Base-by-base conservation (phyloP, 257 asterid species). In the Hygrophila difformis region DNA sequence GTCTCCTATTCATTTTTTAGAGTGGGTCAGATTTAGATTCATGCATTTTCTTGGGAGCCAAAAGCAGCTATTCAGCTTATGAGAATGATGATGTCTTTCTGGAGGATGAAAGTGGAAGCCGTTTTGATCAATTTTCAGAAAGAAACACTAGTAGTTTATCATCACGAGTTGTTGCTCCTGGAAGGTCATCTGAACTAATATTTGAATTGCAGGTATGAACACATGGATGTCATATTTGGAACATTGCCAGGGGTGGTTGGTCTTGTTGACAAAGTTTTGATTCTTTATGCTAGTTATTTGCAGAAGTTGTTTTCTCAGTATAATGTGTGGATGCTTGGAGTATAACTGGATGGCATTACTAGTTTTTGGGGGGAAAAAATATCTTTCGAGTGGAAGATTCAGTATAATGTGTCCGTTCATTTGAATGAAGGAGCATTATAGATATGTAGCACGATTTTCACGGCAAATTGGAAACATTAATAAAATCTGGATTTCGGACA, bases 51-150 rank as follows among this genome's bases (percentile, higher is more conserved):
- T 68, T 89, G 61, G 96, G 96, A 72, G 74, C 89, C 51, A 82
- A 85, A 60, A 86, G 98, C 69, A 69, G 93, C 65, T 89, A 89
- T 68, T 86, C 88, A 28, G 96, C 81, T 62, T 62, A 62, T 39
- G 80, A 77, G 67, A 76, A 65, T 39, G 96, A 89, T 60, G 67
- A 63, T 40, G 98, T 89, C 19, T 48, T 59, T 52, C 33, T 89
- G 69, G 93, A 69, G 67, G 81, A 51, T 45, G 81, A 60, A 65
- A 75, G 54, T 72, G 73, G 39, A 48, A 71, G 64, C 47, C 54
- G 72, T 42, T 55, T 72, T 47, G 67, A 34, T 43, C 54, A 51
- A 37, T 49, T 69, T 65, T 57, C 76, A 24, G 76, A 72, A 54
- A 70, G 58, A 51, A 66, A 58, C 41, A 5, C 31, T 26, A 59